Conservation (phyloP, 208 protist genomes). For the Endotrypanum monterogeii region DNA sequence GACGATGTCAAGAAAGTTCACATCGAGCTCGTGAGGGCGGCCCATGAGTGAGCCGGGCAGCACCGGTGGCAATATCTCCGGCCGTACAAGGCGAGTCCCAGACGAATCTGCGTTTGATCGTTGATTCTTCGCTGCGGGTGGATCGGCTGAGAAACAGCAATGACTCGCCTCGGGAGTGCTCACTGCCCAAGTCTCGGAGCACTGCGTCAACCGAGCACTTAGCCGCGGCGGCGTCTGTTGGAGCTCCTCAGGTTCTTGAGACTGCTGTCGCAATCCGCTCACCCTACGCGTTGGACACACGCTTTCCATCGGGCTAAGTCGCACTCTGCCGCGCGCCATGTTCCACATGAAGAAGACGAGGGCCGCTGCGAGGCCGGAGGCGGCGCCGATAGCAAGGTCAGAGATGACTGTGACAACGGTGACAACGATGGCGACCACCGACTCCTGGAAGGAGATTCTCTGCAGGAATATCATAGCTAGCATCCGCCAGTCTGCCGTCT, state of each 20-base stretch:
- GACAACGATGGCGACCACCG: slow-evolving; percentile 52
- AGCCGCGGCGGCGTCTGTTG: neutral
- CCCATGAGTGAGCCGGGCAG: slow-evolving; percentile 28
- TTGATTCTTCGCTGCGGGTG: neutral
- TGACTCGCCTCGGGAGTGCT: neutral
- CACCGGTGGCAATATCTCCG: slow-evolving; percentile 12
- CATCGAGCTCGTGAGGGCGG: slow-evolving; percentile 29
- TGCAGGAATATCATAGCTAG: slow-evolving; percentile 58
- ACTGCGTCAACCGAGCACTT: neutral
- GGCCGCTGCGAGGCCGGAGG: slow-evolving; percentile 43
- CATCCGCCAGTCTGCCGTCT: slow-evolving; percentile 63
- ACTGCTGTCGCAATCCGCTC: neutral
- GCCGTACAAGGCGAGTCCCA: slow-evolving; percentile 15
- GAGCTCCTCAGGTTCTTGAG: neutral
- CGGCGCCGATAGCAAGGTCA: slow-evolving; percentile 55
- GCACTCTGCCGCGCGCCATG: slow-evolving; percentile 44
- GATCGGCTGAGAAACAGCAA: neutral
- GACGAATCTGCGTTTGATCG: neutral
- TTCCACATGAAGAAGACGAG: slow-evolving; percentile 67
- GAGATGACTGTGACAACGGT: slow-evolving; percentile 54
- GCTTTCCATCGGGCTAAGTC: slow-evolving; percentile 32
- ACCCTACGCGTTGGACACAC: neutral
- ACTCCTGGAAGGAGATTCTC: slow-evolving; percentile 59
- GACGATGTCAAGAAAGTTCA: slow-evolving; percentile 50
- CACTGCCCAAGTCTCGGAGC: neutral